phyloP scores from a whole-genome alignment of 2,329 filamentous ascomycete genomes.

The Epichloe amarillans region DNA sequence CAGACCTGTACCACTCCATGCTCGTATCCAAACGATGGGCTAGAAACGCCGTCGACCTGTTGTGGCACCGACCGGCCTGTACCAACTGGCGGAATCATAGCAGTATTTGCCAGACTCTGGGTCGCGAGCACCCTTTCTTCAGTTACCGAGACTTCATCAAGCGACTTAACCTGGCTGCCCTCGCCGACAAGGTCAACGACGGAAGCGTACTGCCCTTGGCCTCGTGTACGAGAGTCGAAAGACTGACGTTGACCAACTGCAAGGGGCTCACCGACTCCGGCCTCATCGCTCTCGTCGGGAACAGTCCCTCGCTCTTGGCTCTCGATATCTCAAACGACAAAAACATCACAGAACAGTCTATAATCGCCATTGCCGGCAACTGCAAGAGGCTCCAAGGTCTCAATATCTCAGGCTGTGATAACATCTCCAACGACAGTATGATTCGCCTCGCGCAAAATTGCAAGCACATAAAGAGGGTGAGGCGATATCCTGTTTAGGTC shows the following conservation, averaged over 20 bases:
- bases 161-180: constrained; percentile 73
- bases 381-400: constrained; percentile 80
- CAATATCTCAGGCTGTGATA: constrained; percentile 78
- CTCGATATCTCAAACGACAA: constrained; percentile 77
- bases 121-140: constrained; percentile 64
- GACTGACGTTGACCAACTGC: constrained; percentile 86
- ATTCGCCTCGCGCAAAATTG: constrained; percentile 69
- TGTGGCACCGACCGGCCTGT: constrained; percentile 91
- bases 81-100: constrained; percentile 72
- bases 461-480: constrained; percentile 71
- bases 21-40: constrained; percentile 92
- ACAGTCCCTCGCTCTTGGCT: constrained; percentile 71
- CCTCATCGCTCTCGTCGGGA: constrained; percentile 63
- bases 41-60: constrained; percentile 75
- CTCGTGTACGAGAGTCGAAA: constrained; percentile 81
- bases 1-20: constrained; percentile 79
- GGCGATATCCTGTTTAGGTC: constrained; percentile 14
- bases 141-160: constrained; percentile 83
- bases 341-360: constrained; percentile 73
- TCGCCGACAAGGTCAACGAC: constrained; percentile 68
- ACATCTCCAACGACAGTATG: constrained; percentile 77
- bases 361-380: constrained; percentile 64
- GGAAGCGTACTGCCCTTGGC: constrained; percentile 74
- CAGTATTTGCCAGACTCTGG: constrained; percentile 68
- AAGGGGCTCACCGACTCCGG: constrained; percentile 72